These are phyloP conservation scores for Populus pruinosa DNA, from an alignment of 345 rosid species.

Conservation along the genomic window DNA sequence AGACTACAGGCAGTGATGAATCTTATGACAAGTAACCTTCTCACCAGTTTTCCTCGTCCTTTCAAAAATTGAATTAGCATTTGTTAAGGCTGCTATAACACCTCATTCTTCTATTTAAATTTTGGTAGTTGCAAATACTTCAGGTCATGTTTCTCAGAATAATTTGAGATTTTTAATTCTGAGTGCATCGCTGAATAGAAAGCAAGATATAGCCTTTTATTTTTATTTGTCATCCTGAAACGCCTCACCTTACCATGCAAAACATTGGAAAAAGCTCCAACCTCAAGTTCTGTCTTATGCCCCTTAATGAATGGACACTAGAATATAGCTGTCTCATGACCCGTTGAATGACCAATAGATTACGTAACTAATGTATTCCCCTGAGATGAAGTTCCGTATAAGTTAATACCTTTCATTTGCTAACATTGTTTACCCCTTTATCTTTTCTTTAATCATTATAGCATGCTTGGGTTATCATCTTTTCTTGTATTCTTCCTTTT, in stretches of 20 bases:
- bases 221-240: background rate
- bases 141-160: too few species aligned
- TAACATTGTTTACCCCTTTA: background rate
- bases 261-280: background rate
- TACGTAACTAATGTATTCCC: background rate
- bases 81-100: background rate
- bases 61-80: background rate
- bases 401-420: background rate
- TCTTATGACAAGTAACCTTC: constrained; percentile 54
- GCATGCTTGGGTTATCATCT: background rate
- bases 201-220: too few species aligned
- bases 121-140: background rate
- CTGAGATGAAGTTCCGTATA: background rate
- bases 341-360: background rate
- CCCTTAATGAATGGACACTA: background rate
- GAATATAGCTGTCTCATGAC: background rate
- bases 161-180: too few species aligned
- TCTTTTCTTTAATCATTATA: background rate
- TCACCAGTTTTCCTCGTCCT: background rate
- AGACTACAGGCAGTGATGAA: constrained; percentile 82
- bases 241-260: background rate
- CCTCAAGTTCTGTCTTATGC: background rate
- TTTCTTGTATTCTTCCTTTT: background rate
- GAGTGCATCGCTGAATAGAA: too few species aligned
- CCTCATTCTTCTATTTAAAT: background rate